phyloP scores from a whole-genome alignment of 768 basidiomycete genomes.

The Suillus paluster region DNA sequence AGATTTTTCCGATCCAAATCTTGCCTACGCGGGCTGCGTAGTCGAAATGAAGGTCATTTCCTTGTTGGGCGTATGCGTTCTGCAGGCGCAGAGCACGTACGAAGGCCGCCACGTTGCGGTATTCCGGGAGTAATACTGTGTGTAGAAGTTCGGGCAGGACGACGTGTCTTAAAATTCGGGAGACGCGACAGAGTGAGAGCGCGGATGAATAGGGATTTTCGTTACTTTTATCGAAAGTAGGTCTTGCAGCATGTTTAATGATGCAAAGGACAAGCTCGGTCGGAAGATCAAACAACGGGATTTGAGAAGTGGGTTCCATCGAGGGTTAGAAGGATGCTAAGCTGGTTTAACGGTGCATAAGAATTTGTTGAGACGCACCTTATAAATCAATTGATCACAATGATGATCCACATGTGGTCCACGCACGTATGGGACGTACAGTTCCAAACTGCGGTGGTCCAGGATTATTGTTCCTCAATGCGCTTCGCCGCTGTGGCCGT shows the following conservation, averaged over 20 bases:
- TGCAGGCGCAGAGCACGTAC: slow-evolving; percentile 36
- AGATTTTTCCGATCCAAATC: slow-evolving; percentile 40
- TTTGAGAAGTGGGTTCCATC: slow-evolving; percentile 1
- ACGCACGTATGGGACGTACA: neutral
- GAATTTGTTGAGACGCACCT: too few relatives aligned
- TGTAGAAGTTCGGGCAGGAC: slow-evolving; percentile 44
- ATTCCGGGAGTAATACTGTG: slow-evolving; percentile 37
- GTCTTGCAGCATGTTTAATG: slow-evolving; percentile 34
- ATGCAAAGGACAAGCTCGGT: slow-evolving; percentile 42
- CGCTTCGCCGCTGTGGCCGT: neutral
- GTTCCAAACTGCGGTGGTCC: neutral
- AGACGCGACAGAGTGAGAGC: slow-evolving; percentile 39
- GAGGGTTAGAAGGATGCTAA: neutral
- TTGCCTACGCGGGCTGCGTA: slow-evolving; percentile 37
- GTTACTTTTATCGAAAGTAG: slow-evolving; percentile 12
- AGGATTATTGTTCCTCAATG: neutral
- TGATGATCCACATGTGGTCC: neutral
- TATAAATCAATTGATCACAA: neutral
- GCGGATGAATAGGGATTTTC: slow-evolving; percentile 26
- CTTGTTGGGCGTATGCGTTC: slow-evolving; percentile 7
- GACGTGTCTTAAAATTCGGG: slow-evolving; percentile 32
- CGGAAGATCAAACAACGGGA: slow-evolving; percentile 33
- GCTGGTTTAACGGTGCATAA: too few relatives aligned
- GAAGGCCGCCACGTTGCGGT: slow-evolving; percentile 21
- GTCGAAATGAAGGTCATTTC: slow-evolving; percentile 33